Base-by-base conservation (phyloP, 345 rosid species). In the Salix caprea region DNA sequence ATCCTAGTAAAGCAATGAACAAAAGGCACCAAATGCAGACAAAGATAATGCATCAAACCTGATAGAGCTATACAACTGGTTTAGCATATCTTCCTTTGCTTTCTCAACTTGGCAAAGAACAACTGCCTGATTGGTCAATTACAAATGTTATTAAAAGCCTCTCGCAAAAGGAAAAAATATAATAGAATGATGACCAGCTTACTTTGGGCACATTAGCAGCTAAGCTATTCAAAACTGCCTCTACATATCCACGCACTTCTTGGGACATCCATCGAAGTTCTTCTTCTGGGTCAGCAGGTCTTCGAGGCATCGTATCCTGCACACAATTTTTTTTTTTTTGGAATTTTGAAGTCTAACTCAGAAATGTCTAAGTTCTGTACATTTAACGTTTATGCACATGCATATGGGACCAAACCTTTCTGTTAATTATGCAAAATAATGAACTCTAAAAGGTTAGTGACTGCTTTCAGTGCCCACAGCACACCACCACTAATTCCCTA, bases 221-320 rank as follows among this genome's bases (percentile, higher is more conserved):
- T 52, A 96, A 95, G 79, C 99, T 96, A 85, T 96, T 94, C 40
- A 96, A 94, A 82, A 96, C 97, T 42, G 97, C 99, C 90, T 96
- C 97, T 46, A 94, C 97, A 72, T 94, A 96, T 76, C 99, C 98
- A 2, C 97, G 96, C 16, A 96, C 97, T 91, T 96, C 97, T 81
- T 96, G 98, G 39, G 99, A 89, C 99, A 96, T 96, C 99, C 99
- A 96, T 64, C 97, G 85, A 34, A 96, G 96, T 81, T 96, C 99
- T 84, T 96, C 98, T 86, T 96, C 99, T 40, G 99, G 99, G 73
- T 96, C 99, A 24, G 86, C 90, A 1, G 99, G 98, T 77, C 89
- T 90, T 84, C 94, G 88, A 74, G 85, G 89, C 97, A 94, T 92
- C 68, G 91, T 88, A 85, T 94, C 98, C 98, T 96, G 81, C 26